Conservation (phyloP, 345 rosid species). For the Euphorbia tirucalli region DNA sequence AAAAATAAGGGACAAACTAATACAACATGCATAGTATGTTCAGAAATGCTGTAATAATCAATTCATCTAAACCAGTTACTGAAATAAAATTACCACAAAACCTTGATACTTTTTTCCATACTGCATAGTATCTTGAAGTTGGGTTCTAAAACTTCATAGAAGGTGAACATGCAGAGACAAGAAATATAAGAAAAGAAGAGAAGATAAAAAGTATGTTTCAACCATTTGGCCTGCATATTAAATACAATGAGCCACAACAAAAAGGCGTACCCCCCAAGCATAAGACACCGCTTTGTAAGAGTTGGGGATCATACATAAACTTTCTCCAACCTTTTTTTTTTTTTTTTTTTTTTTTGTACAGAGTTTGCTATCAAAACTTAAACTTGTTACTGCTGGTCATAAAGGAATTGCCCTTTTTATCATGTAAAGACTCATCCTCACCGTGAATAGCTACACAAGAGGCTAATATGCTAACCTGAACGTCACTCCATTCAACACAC, state of each 20-base stretch:
- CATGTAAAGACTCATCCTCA: background rate
- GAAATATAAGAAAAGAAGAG: background rate
- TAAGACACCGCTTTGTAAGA: background rate
- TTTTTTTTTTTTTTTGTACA: background rate
- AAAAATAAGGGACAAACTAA: background rate
- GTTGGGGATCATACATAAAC: background rate
- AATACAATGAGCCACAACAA: background rate
- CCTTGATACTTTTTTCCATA: background rate
- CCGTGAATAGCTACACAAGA: background rate
- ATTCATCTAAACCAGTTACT: background rate
- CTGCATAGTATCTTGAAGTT: background rate
- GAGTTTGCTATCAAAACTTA: background rate
- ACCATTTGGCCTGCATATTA: background rate
- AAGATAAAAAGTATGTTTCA: slow-evolving; percentile 2
- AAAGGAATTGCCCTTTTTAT: background rate
- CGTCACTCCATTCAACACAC: slow-evolving; percentile 97
- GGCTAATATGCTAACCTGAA: slow-evolving; percentile 57
- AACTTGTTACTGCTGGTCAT: background rate
- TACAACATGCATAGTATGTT: background rate
- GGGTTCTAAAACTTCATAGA: background rate
- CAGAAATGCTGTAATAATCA: background rate
- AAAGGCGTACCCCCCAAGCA: background rate
- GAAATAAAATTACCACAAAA: background rate
- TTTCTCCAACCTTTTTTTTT: background rate
- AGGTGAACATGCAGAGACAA: background rate